Conservation (phyloP, 1,284 basidiomycete genomes). For the Takashimella tepidaria region DNA sequence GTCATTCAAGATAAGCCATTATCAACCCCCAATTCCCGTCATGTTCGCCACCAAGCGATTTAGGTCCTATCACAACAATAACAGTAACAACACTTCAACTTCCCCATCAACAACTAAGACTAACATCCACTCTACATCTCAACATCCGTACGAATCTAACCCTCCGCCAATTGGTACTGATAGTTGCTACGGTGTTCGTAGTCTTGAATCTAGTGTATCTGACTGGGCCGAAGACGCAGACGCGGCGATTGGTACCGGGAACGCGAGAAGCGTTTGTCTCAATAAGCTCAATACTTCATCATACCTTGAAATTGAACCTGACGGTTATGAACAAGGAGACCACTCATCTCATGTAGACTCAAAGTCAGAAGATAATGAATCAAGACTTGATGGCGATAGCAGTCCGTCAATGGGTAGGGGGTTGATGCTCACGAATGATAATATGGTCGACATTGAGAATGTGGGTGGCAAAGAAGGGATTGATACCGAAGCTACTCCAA, state of each 20-base stretch:
- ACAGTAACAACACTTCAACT: background rate
- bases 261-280: too few species aligned
- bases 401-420: background rate
- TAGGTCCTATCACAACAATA: background rate
- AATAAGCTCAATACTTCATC: too few species aligned
- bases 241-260: too few species aligned
- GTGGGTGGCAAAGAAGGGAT: too few species aligned
- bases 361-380: background rate
- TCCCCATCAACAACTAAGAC: too few species aligned
- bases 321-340: background rate
- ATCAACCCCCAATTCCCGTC: background rate
- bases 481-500: background rate
- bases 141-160: conserved; percentile 1
- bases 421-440: background rate
- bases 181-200: conserved; percentile 28
- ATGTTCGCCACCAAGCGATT: background rate
- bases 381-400: background rate
- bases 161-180: conserved; percentile 16
- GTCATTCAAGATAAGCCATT: background rate
- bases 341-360: background rate
- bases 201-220: conserved; percentile 19
- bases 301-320: background rate
- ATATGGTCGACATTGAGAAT: too few species aligned
- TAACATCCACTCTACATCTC: background rate
- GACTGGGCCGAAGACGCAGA: background rate